Conservation (phyloP, 164 flowering plant genomes). For the Vitis labrusca region DNA sequence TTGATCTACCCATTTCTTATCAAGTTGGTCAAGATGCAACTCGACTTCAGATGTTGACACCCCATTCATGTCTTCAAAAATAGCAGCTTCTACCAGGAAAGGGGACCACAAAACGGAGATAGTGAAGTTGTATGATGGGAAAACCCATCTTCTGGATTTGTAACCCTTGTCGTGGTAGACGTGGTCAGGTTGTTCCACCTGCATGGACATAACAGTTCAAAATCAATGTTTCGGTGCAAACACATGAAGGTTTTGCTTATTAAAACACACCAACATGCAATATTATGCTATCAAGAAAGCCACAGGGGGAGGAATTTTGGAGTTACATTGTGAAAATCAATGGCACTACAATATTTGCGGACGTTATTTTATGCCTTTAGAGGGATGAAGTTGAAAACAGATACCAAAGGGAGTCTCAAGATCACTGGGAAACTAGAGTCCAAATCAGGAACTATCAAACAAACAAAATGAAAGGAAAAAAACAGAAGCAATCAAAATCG, state of each 20-base stretch:
- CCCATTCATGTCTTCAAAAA: conserved; percentile 81
- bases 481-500: background rate
- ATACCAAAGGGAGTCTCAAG: too few relatives aligned
- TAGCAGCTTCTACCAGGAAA: conserved; percentile 67
- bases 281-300: too few relatives aligned
- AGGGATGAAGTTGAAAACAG: too few relatives aligned
- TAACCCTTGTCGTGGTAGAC: conserved; percentile 80
- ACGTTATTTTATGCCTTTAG: too few relatives aligned
- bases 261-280: background rate
- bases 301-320: too few relatives aligned
- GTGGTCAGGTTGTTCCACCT: conserved; percentile 65
- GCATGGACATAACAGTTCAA: conserved; percentile 15
- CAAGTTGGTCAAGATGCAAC: conserved; percentile 76
- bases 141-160: conserved; percentile 69
- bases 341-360: too few relatives aligned
- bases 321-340: too few relatives aligned
- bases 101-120: conserved; percentile 85
- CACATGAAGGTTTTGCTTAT: background rate
- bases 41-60: conserved; percentile 66
- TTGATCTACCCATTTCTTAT: conserved; percentile 56
- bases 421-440: too few relatives aligned
- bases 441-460: too few relatives aligned
- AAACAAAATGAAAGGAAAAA: background rate
- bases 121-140: conserved; percentile 67
- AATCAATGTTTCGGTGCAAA: background rate